These are phyloP conservation scores for Colletotrichum siamense DNA, from an alignment of 2,329 filamentous ascomycete genomes.

Conservation along the genomic window DNA sequence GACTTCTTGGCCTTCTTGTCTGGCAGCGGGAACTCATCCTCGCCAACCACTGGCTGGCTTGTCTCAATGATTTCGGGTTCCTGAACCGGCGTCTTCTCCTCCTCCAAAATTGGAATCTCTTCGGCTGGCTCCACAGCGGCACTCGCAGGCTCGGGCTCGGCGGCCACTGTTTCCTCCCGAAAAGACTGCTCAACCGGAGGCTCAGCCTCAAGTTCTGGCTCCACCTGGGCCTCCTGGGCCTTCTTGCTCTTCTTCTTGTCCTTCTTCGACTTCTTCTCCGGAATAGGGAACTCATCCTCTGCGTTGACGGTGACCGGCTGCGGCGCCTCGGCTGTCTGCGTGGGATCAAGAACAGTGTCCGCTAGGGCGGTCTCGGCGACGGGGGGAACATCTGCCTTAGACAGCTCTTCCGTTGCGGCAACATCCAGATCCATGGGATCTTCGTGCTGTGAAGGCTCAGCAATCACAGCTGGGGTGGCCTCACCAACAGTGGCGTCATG, in stretches of 20 bases:
- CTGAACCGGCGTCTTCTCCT: background rate
- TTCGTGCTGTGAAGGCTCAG: background rate
- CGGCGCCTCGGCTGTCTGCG: background rate
- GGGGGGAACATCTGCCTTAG: background rate
- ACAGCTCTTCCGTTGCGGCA: background rate
- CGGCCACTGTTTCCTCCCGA: background rate
- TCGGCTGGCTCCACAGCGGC: background rate
- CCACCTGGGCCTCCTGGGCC: background rate
- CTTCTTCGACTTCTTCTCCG: background rate
- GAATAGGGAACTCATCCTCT: background rate
- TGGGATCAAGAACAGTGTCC: background rate
- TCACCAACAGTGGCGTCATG: background rate
- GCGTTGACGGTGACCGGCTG: background rate
- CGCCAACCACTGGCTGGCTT: background rate
- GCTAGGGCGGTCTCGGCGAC: background rate
- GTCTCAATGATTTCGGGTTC: background rate
- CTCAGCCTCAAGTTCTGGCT: background rate
- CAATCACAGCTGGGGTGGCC: background rate
- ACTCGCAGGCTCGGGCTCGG: background rate
- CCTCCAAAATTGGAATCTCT: background rate
- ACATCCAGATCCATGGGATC: background rate
- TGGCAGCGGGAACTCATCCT: background rate
- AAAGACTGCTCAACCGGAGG: background rate
- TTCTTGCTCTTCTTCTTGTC: slow-evolving; percentile 16
- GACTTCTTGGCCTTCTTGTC: background rate